These are phyloP conservation scores for Phytophthora vignae DNA, from an alignment of 352 stramenopile genomes.

Conservation along the genomic window DNA sequence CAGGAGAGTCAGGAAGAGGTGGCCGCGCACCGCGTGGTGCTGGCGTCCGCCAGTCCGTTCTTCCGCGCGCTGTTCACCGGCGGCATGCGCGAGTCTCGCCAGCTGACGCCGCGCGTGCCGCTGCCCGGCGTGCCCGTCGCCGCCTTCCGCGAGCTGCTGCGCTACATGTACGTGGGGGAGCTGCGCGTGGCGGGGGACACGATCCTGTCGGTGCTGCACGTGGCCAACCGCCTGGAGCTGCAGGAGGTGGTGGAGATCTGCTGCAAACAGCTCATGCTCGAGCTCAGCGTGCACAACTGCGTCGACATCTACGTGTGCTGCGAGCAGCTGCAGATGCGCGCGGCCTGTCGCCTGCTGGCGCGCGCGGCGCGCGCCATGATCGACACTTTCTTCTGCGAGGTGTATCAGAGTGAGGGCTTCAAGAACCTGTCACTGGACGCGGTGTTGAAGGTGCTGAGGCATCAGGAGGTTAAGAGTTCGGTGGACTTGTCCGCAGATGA, in stretches of 20 bases:
- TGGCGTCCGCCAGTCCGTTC: slow-evolving; percentile 71
- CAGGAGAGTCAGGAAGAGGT: slow-evolving; percentile 24
- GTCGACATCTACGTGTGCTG: slow-evolving; percentile 81
- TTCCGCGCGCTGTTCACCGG: slow-evolving; percentile 81
- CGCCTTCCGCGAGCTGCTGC: slow-evolving; percentile 60
- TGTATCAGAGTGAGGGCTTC: slow-evolving; percentile 67
- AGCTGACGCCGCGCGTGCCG: slow-evolving; percentile 44
- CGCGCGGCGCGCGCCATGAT: slow-evolving; percentile 71
- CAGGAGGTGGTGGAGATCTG: slow-evolving; percentile 73
- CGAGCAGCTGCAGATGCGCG: slow-evolving; percentile 59
- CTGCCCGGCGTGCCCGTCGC: slow-evolving; percentile 56
- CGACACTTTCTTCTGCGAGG: slow-evolving; percentile 65
- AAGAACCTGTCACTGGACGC: slow-evolving; percentile 55
- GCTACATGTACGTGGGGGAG: slow-evolving; percentile 79
- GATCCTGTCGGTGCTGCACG: slow-evolving; percentile 69
- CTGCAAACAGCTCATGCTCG: slow-evolving; percentile 77
- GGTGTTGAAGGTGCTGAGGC: slow-evolving; percentile 54
- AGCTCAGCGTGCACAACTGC: slow-evolving; percentile 71
- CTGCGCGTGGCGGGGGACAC: slow-evolving; percentile 61
- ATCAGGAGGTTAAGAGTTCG: background rate
- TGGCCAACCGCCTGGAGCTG: slow-evolving; percentile 78
- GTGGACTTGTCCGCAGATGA: slow-evolving; percentile 30
- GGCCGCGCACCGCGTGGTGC: slow-evolving; percentile 66
- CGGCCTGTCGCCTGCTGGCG: slow-evolving; percentile 57
- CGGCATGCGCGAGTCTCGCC: slow-evolving; percentile 69